Evolutionary conservation across 257 asterid genomes (phyloP), one percentile per base, ranked within the genome.

Genomic region (Solanum virginianum): DNA sequence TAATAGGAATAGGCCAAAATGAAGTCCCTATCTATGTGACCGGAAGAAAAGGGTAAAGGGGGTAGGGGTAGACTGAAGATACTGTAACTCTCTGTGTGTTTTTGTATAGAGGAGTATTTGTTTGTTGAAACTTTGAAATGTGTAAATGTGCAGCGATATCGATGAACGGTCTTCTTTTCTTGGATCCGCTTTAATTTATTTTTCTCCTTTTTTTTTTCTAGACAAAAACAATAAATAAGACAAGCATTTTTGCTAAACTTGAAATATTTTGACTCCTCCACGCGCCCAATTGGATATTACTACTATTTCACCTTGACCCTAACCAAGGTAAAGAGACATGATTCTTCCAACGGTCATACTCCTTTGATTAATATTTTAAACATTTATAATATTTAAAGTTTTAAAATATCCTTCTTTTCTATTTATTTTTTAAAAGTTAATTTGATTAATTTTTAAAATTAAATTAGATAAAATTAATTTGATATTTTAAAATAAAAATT

Each of bases 131-230:
- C 71, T 87, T 56, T 69, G 84, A 85, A 66, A 68, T 83, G 63
- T 66, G 63, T 41, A 80, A 74, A 57, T 71, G 18, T 82, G 81
- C 91, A 84, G 84, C 39, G 18, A n/a, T 4, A 85, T 85, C 92
- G 94, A 93, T 95, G 91, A 94, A 94, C 97, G 97, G 97, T 91
- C 98, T 88, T 86, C 90, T 89, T 87, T 88, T 88, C 84, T 90
- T 45, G 90, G 93, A 90, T 90, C 87, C 90, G 47, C 72, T 84
- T 85, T 83, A 84, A 66, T 57, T 43, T 36, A 36, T 36, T 36
- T 36, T 81, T 82, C 3, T n/a, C 29, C 22, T 43, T 10, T 11
- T 43, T 26, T 49, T 39, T 47, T 62, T 20, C 6, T 14, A 26
- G 9, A 12, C 80, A 72, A 83, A 82, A 74, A 56, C n/a, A 12